Percentiles rank a stretch among this genome's conserved stretches.
These are phyloP conservation scores for Astrothelium subdiscretum DNA, from an alignment of 495 filamentous ascomycete genomes.

Conservation along the genomic window DNA sequence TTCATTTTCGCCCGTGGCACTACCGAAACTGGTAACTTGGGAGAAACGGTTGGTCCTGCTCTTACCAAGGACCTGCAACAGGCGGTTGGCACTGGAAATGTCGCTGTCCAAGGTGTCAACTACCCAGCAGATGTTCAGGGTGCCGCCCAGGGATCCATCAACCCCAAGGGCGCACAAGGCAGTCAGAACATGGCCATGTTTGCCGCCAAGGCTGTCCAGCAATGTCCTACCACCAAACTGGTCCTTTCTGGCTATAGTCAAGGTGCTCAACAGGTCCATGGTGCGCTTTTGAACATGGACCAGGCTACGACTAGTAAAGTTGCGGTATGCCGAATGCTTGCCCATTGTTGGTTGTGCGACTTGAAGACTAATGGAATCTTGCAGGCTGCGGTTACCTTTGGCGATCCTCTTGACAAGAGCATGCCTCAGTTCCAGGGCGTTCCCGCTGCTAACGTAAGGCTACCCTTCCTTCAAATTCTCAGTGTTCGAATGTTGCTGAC, in stretches of 20 bases:
- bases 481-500: background rate
- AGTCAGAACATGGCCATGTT: conserved; percentile 17
- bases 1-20: conserved; percentile 31
- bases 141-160: conserved; percentile 10
- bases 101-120: conserved; percentile 25
- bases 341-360: no score
- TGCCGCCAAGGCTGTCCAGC: conserved; percentile 11
- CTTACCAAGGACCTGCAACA: conserved; percentile 19
- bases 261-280: conserved; percentile 22
- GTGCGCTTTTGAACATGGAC: conserved; percentile 10
- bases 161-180: conserved; percentile 9
- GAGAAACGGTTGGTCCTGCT: conserved; percentile 21
- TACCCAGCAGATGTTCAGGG: conserved; percentile 19
- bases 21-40: conserved; percentile 28
- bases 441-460: background rate
- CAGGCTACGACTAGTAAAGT: background rate
- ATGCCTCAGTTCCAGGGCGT: background rate
- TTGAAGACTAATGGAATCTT: background rate
- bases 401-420: background rate
- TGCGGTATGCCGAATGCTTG: background rate
- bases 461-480: background rate
- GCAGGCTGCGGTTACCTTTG: background rate
- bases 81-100: conserved; percentile 12
- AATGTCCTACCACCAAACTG: conserved; percentile 24
- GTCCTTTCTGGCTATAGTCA: conserved; percentile 24